These are phyloP conservation scores for Fraxinus floribunda DNA, from an alignment of 305 asterid species.

Conservation along the genomic window DNA sequence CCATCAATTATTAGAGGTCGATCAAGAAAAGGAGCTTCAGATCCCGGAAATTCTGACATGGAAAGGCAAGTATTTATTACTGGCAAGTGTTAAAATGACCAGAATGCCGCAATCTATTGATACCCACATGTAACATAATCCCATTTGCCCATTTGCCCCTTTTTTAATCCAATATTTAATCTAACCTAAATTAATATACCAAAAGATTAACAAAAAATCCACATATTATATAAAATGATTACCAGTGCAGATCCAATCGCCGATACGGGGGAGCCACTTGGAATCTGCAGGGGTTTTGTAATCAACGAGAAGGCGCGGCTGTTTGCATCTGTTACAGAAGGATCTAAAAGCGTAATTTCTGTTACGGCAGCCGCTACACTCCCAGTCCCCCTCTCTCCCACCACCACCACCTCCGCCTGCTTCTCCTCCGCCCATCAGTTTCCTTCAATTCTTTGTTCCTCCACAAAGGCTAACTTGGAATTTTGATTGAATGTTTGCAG, in stretches of 20 bases:
- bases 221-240: constrained; percentile 6
- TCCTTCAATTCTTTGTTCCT: background rate
- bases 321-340: constrained; percentile 78
- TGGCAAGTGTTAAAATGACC: background rate
- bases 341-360: constrained; percentile 79
- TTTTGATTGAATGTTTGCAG: background rate
- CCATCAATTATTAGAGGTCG: background rate
- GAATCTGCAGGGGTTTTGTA: constrained; percentile 71
- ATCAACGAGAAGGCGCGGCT: constrained; percentile 84
- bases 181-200: background rate
- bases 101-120: background rate
- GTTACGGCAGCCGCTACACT: constrained; percentile 72
- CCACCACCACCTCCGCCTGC: constrained; percentile 32
- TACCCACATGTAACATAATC: background rate
- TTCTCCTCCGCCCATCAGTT: constrained; percentile 2
- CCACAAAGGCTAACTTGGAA: background rate
- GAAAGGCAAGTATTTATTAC: background rate
- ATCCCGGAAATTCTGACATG: background rate
- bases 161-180: background rate
- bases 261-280: constrained; percentile 90
- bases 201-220: background rate
- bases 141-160: background rate
- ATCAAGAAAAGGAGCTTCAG: background rate
- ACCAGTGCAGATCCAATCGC: constrained; percentile 96
- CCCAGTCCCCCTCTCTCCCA: constrained; percentile 89